Base-by-base conservation (phyloP, 164 flowering plant genomes). In the Hamamelis virginiana region DNA sequence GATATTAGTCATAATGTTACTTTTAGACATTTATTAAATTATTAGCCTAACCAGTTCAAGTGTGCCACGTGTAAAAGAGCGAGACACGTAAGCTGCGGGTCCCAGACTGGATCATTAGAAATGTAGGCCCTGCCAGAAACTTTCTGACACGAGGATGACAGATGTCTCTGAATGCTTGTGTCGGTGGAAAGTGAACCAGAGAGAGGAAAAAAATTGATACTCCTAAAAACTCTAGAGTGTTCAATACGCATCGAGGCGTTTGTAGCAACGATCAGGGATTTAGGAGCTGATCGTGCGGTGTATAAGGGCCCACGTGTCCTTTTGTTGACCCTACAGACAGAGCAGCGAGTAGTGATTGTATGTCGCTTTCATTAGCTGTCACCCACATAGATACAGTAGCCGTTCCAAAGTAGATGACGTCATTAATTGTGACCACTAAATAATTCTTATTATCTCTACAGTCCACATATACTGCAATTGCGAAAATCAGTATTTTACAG, bases 351-450 rank as follows among this genome's bases (percentile, higher is more conserved):
- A 55, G 44, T 4, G 62, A 59, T 33, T 33, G 44, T 33, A 18
- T 8, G 62, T 59, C 62, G 62, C 15, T 59, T 59, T 28, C 43
- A 28, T 41, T 59, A 58, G 62, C 43, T 27, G 60, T 57, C 27
- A 10, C 59, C 28, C 59, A 56, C 16, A 25, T 57, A 13, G 12
- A 3, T 10, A 21, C 12, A 21, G 8, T 9, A 55, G 12, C 1
- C 12, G 23, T 22, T 9, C 26, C 5, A 10, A 55, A 10, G 23
- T 21, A 10, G 58, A 0, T 55, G 58, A 55, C 58, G 58, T 55
- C 58, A 55, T 55, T 55, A 53, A 33, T 33, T 33, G 6, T 33
- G 41, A 33, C n/a, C n/a, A n/a, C n/a, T n/a, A n/a, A n/a, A n/a
- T n/a, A n/a, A n/a, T n/a, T n/a, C n/a, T n/a, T n/a, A n/a, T n/a